Base-by-base conservation (phyloP, 2,329 filamentous ascomycete genomes). In the Ceratocystis colombiana region DNA sequence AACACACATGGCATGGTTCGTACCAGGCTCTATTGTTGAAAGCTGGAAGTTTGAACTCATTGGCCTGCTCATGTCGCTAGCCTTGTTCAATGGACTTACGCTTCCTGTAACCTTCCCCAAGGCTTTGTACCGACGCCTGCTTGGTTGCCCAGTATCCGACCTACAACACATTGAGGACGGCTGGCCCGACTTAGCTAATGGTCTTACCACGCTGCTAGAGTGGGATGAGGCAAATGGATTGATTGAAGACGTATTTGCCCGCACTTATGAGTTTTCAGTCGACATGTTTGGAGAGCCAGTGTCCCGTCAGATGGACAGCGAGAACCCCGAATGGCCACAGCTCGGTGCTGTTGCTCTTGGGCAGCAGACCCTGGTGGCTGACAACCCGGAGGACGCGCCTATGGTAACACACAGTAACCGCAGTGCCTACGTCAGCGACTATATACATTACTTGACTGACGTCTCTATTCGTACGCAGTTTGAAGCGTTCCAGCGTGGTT, bases 71-170 rank as follows among this genome's bases (percentile, higher is more conserved):
- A 81, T 96, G 69, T 95, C 89, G 0, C 80, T 99, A 20, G 94
- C 94, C 4, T 78, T 97, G 3, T 96, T 94, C 76, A 99, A 99
- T 70, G 93, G 93, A 1, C 79, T 97, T 28, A 96, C 92, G 0
- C 79, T 99, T 0, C 94, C 94, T 0, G 82, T 97, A 53, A 96
- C 88, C 1, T 94, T 99, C 68, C 94, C 94, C 0, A 82, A 84
- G 67, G 89, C 87, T 0, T 81, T 99, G 2, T 99, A 99, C 75
- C 82, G 85, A 64, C 89, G 89, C 70, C 80, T 97, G 0, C 79
- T 96, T 0, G 84, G 83, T 7, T 79, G 87, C 67, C 84, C 86
- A 7, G 84, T 88, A 17, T 84, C 84, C 44, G 82, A 86, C 66
- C 77, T 94, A 1, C 83, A 90, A 61, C 86, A 92, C 73, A 90